Base-by-base conservation (phyloP, 768 basidiomycete genomes). In the Leucocoprinus leucothites region DNA sequence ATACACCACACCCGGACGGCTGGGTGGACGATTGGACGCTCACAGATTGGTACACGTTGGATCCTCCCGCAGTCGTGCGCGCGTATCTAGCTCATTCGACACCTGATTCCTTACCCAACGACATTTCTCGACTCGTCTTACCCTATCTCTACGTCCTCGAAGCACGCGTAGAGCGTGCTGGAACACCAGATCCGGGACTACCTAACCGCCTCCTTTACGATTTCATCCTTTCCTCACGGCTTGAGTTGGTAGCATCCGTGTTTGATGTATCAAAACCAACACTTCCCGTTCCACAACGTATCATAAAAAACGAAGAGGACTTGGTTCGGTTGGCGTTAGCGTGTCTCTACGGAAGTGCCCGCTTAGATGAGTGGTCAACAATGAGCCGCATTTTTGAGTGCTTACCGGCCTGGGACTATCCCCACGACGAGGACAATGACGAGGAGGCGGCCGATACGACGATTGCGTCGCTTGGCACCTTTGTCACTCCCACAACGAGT, bases 341-440 rank as follows among this genome's bases (percentile, higher is more conserved):
- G 6, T 88, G 87, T 63, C 70, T 98, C 21, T 99, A 99, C 59
- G 94, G 94, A 13, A 89, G 82, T 62, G 79, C 84, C 57, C 80
- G 80, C 53, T 70, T 86, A 31, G 75, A 83, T 56, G 79, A 86
- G 60, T 96, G 91, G 92, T 64, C 83, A 0, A 85, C 76, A 3
- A 98, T 97, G 94, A 91, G 88, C 60, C 74, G 77, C 28, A 91
- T 99, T 48, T 98, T 99, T 67, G 96, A 99, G 66, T 99, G 95
- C 65, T 77, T 98, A 28, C 96, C 96, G 0, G 96, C 87, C 2
- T 97, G 95, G 92, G 86, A 85, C 54, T 74, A 85, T 41, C 59
- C 74, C 3, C 67, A 67, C 40, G 78, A 77, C n/a, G 80, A 77
- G 38, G 82, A 86, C 45, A 77, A 79, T 40, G 80, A 89, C 56